Percentiles rank a stretch among this genome's conserved stretches.
Evolutionary conservation across 805 yeast species (phyloP).

Genomic region (Saccharomycopsis lassenensis): DNA sequence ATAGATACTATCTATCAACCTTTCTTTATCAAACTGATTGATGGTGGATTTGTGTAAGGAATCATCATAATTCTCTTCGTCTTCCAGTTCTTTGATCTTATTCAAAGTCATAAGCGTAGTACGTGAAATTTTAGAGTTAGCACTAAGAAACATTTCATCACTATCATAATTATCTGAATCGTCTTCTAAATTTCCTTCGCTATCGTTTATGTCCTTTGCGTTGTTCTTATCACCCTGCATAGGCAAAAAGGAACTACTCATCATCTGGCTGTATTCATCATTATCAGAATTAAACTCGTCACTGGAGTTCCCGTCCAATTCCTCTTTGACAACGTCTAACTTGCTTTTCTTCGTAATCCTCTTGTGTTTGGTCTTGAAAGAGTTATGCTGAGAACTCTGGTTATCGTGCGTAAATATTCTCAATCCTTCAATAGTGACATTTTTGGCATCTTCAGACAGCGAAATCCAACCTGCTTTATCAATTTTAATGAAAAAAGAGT

Average conservation of each 20-base stretch:
- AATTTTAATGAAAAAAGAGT: slow-evolving; percentile 22
- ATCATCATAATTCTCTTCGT: slow-evolving; percentile 1
- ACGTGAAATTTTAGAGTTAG: slow-evolving; percentile 16
- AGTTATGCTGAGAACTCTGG: not conserved
- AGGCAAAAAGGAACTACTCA: slow-evolving; percentile 22
- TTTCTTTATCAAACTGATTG: slow-evolving; percentile 7
- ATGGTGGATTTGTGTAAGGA: too few relatives aligned
- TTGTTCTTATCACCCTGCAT: not conserved
- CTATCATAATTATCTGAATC: slow-evolving; percentile 3
- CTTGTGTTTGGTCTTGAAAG: slow-evolving; percentile 8
- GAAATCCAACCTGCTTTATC: slow-evolving; percentile 28
- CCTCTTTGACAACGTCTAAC: slow-evolving; percentile 21
- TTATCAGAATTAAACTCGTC: too few relatives aligned
- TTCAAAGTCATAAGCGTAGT: slow-evolving; percentile 17
- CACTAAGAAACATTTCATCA: slow-evolving; percentile 15
- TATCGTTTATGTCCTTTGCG: not conserved
- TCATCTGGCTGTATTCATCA: slow-evolving; percentile 24
- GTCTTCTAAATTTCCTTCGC: slow-evolving; percentile 1
- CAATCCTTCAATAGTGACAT: slow-evolving; percentile 30
- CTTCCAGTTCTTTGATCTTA: slow-evolving; percentile 9
- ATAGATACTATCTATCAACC: slow-evolving; percentile 13
- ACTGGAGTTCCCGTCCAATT: slow-evolving; percentile 12
- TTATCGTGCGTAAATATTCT: slow-evolving; percentile 25
- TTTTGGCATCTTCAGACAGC: slow-evolving; percentile 33
- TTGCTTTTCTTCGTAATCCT: slow-evolving; percentile 14